Percentiles rank a stretch among this genome's conserved stretches.
These are phyloP conservation scores for Quercus tomentella DNA, from an alignment of 331 rosid species.

Conservation along the genomic window DNA sequence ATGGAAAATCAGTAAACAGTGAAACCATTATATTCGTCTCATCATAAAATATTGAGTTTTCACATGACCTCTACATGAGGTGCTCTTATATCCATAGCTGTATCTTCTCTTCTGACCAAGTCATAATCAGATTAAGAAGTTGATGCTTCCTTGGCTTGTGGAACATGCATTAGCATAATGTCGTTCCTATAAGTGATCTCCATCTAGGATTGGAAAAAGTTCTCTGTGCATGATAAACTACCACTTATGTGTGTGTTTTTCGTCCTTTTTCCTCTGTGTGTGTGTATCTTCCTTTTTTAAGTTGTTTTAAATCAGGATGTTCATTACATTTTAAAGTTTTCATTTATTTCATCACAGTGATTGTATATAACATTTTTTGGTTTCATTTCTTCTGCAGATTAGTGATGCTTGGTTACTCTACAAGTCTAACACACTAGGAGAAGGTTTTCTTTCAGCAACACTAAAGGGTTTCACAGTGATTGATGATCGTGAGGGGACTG, in stretches of 20 bases:
- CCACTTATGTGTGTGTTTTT: too few species aligned
- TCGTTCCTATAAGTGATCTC: too few species aligned
- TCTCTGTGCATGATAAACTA: too few species aligned
- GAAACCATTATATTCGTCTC: neutral
- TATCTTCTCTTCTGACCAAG: neutral
- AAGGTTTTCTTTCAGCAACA: slow-evolving; percentile 86
- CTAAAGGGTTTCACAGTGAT: slow-evolving; percentile 75
- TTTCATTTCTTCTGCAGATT: slow-evolving; percentile 47
- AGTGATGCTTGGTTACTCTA: slow-evolving; percentile 87
- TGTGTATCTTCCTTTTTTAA: too few species aligned
- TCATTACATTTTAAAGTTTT: too few species aligned
- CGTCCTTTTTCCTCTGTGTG: too few species aligned
- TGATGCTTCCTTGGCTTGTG: too few species aligned
- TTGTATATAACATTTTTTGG: neutral
- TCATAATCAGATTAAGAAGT: too few species aligned
- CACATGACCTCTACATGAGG: neutral
- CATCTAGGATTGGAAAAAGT: too few species aligned
- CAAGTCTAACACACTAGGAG: slow-evolving; percentile 72
- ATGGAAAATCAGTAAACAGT: neutral
- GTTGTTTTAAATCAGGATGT: too few species aligned
- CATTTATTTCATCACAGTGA: neutral
- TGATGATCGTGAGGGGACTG: slow-evolving; percentile 94
- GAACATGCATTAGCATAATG: too few species aligned
- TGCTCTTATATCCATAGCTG: neutral
- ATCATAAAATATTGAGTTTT: neutral